phyloP scores from a whole-genome alignment of 495 filamentous ascomycete genomes.

The Penicillium bovifimosum region DNA sequence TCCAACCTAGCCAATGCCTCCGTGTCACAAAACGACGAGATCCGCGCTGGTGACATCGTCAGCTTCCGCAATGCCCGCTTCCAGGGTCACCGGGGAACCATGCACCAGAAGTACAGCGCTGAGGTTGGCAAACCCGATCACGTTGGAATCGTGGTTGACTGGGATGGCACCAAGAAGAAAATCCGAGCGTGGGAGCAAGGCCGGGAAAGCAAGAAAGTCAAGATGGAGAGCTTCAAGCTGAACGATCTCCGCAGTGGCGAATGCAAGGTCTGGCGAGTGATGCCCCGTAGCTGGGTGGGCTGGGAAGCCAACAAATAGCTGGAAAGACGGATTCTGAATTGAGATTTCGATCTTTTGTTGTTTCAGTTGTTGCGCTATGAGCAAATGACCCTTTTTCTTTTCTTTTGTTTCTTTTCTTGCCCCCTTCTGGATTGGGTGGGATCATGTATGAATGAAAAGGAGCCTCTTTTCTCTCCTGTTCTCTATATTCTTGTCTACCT shows the following conservation, averaged over 20 bases:
- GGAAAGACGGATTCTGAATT: constrained; percentile 11
- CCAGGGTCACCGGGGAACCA: constrained; percentile 88
- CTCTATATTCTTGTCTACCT: constrained; percentile 10
- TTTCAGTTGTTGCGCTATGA: constrained; percentile 3
- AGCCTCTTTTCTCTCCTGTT: constrained; percentile 9
- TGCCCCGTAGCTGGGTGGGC: constrained; percentile 86
- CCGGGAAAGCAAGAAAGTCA: constrained; percentile 89
- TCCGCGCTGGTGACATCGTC: constrained; percentile 88
- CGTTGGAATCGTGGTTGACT: constrained; percentile 93
- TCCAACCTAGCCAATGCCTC: constrained; percentile 90
- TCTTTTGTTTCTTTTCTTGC: constrained; percentile 7
- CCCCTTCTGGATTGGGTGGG: constrained; percentile 14
- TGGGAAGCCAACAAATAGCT: constrained; percentile 54
- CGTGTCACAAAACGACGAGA: constrained; percentile 86
- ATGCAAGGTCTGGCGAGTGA: constrained; percentile 95
- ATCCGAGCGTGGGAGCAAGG: constrained; percentile 94
- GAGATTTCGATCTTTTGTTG: background rate
- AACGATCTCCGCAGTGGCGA: constrained; percentile 89
- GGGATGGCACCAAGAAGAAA: constrained; percentile 99
- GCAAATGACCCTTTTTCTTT: constrained; percentile 10
- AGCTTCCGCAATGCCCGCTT: constrained; percentile 92
- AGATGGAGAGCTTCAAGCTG: constrained; percentile 87
- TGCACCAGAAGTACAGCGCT: constrained; percentile 87
- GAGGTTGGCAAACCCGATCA: constrained; percentile 93
- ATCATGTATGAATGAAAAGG: constrained; percentile 19